A percentile compares a stretch with the other conserved stretches of the same genome.
These are phyloP conservation scores for Micractinium conductrix DNA, from an alignment of 139 green algal genomes.

Conservation along the genomic window DNA sequence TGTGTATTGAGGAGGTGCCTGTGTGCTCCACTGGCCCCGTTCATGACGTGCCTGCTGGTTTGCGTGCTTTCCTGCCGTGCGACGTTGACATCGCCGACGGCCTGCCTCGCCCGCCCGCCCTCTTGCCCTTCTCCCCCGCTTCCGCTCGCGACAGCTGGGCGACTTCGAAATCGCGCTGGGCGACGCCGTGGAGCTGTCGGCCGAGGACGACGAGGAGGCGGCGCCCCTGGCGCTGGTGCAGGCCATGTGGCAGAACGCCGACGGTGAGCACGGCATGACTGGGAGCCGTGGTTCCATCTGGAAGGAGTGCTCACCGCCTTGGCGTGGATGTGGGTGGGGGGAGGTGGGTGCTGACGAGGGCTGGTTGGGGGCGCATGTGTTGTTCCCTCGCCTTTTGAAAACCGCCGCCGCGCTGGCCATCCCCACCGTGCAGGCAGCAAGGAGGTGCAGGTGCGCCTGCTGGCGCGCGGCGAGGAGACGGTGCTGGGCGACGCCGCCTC, in stretches of 20 bases:
- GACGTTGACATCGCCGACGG: too few relatives aligned
- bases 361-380: too few relatives aligned
- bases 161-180: constrained; percentile 54
- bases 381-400: too few relatives aligned
- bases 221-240: constrained; percentile 70
- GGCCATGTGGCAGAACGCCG: constrained; percentile 71
- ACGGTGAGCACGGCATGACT: too few relatives aligned
- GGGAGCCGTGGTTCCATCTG: too few relatives aligned
- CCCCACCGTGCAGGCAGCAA: constrained; percentile 18
- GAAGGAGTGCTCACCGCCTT: too few relatives aligned
- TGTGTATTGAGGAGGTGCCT: too few relatives aligned
- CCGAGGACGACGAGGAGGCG: constrained; percentile 33
- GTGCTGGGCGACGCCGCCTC: constrained; percentile 89
- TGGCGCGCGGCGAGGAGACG: constrained; percentile 82
- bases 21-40: too few relatives aligned
- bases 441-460: constrained; percentile 70
- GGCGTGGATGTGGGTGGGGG: too few relatives aligned
- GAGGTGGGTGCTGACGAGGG: too few relatives aligned
- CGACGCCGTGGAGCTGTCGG: constrained; percentile 54
- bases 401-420: not conserved
- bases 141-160: constrained; percentile 44
- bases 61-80: too few relatives aligned
- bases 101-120: not conserved
- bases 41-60: too few relatives aligned
- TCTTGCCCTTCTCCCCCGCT: not conserved